A percentile compares a stretch with the other conserved stretches of the same genome.
phyloP scores from a whole-genome alignment of 1,284 basidiomycete species.

The Tilletia walkeri region DNA sequence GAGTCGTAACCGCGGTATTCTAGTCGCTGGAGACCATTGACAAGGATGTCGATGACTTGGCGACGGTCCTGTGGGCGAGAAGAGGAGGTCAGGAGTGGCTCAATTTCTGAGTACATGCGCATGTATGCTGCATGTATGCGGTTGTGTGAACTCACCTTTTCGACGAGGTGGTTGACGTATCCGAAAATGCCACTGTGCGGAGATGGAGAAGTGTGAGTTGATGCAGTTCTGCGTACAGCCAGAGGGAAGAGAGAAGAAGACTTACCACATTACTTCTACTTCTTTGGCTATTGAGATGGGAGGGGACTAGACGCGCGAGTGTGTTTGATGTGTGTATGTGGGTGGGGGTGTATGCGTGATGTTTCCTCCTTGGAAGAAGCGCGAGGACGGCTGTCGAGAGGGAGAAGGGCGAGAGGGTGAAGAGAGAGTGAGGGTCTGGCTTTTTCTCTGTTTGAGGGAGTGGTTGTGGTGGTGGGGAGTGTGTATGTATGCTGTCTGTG shows the following conservation, averaged over 20 bases:
- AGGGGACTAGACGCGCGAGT: no score
- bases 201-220: neutral
- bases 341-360: neutral
- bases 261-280: no score
- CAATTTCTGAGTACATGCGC: neutral
- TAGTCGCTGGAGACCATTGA: slow-evolving; percentile 86
- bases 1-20: slow-evolving; percentile 99
- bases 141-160: slow-evolving; percentile 39
- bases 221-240: neutral
- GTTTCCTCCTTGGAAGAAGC: neutral
- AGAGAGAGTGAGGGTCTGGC: no score
- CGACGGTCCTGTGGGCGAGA: slow-evolving; percentile 70
- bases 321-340: neutral
- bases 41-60: slow-evolving; percentile 85
- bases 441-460: no score
- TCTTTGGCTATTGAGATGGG: no score
- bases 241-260: slow-evolving; percentile 7
- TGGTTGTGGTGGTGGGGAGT: no score
- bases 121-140: neutral
- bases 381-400: neutral
- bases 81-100: neutral
- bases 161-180: slow-evolving; percentile 55
- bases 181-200: slow-evolving; percentile 48
- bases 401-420: no score
- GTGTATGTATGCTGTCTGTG: no score